A percentile compares a stretch with the other conserved stretches of the same genome.
Conservation (phyloP, 768 basidiomycete species). For the Mycena galericulata region DNA sequence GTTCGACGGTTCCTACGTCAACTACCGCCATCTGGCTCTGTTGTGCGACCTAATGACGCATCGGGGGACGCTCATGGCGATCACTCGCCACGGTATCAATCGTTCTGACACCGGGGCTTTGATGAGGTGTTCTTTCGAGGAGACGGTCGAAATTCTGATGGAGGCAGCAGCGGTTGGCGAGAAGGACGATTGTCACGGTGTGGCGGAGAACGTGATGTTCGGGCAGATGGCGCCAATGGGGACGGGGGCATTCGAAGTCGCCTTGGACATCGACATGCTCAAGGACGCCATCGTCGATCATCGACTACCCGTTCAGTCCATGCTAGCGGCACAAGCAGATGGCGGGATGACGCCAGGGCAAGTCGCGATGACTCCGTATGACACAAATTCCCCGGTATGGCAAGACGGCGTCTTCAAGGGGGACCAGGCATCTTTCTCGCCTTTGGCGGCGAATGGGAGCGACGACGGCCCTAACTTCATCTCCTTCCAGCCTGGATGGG, state of each 20-base stretch:
- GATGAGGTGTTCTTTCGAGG: slow-evolving; percentile 99
- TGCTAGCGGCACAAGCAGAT: slow-evolving; percentile 82
- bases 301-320: slow-evolving; percentile 86
- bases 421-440: slow-evolving; percentile 94
- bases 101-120: slow-evolving; percentile 98
- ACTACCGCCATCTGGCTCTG: slow-evolving; percentile 96
- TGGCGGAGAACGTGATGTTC: slow-evolving; percentile 99
- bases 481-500: slow-evolving; percentile 74
- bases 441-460: slow-evolving; percentile 86
- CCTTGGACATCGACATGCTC: slow-evolving; percentile 97
- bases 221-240: slow-evolving; percentile 99
- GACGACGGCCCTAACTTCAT: slow-evolving; percentile 86
- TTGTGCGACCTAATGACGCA: slow-evolving; percentile 99
- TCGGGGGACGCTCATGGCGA: slow-evolving; percentile 94
- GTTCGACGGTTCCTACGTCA: slow-evolving; percentile 99
- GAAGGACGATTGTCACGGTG: slow-evolving; percentile 97
- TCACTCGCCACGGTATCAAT: slow-evolving; percentile 99
- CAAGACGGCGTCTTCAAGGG: slow-evolving; percentile 82
- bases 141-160: slow-evolving; percentile 99
- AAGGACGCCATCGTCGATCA: slow-evolving; percentile 99
- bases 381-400: slow-evolving; percentile 90
- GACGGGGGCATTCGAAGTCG: slow-evolving; percentile 95
- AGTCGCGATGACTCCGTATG: slow-evolving; percentile 97
- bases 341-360: slow-evolving; percentile 93
- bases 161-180: slow-evolving; percentile 98